phyloP scores from a whole-genome alignment of 352 stramenopile species.

The Phytopythium oedochilum region DNA sequence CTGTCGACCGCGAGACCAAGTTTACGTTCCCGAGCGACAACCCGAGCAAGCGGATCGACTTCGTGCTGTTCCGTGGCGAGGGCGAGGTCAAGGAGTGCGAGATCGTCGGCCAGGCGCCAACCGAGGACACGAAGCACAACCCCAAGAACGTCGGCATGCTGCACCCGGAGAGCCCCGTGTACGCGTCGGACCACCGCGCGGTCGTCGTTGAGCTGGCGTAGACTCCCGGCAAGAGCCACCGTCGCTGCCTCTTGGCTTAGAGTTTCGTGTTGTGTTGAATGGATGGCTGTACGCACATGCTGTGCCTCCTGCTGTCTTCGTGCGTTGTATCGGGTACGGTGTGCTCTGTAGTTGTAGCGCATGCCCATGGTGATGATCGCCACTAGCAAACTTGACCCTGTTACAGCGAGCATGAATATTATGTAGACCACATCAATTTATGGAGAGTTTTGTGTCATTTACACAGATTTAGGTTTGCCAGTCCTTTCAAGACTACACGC shows the following conservation, averaged over 20 bases:
- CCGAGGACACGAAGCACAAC: slow-evolving; percentile 48
- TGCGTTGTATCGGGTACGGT: too few species aligned
- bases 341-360: too few species aligned
- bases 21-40: slow-evolving; percentile 88
- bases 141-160: slow-evolving; percentile 75
- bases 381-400: too few species aligned
- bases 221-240: not conserved
- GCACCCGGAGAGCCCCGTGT: slow-evolving; percentile 66
- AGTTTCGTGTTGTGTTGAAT: not conserved
- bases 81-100: slow-evolving; percentile 58
- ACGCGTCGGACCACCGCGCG: slow-evolving; percentile 82
- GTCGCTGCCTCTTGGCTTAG: not conserved
- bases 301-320: too few species aligned
- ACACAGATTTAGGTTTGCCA: too few species aligned
- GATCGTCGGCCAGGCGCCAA: slow-evolving; percentile 73
- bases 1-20: slow-evolving; percentile 32
- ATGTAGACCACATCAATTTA: too few species aligned
- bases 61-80: slow-evolving; percentile 70
- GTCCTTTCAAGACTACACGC: too few species aligned
- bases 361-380: too few species aligned
- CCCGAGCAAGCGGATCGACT: slow-evolving; percentile 86
- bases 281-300: too few species aligned
- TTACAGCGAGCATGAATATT: too few species aligned
- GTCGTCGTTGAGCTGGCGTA: slow-evolving; percentile 66
- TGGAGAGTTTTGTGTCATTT: too few species aligned